phyloP scores from a whole-genome alignment of 257 asterid genomes.

The Plectranthus barbatus region DNA sequence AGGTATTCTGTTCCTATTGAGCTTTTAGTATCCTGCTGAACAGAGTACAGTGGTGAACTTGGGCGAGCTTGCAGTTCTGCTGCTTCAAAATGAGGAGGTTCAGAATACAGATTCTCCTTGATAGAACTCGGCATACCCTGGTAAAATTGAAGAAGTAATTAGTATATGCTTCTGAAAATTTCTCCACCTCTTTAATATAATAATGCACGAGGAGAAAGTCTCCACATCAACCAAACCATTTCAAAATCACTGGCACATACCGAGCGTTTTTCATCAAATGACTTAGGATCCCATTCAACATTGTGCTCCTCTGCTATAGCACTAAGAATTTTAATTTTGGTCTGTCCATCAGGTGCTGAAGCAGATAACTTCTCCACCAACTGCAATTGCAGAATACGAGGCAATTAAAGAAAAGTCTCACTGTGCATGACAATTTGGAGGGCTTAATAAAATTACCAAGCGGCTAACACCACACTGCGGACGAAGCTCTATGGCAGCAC shows the following conservation, averaged over 20 bases:
- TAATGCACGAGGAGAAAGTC: slow-evolving; percentile 5
- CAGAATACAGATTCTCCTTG: slow-evolving; percentile 33
- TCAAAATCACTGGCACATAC: slow-evolving; percentile 51
- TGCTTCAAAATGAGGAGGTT: slow-evolving; percentile 27
- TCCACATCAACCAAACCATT: slow-evolving; percentile 23
- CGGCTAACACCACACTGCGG: slow-evolving; percentile 95
- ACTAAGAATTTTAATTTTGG: slow-evolving; percentile 55
- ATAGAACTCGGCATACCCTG: slow-evolving; percentile 60
- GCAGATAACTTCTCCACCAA: slow-evolving; percentile 90
- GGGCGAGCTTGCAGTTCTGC: slow-evolving; percentile 30
- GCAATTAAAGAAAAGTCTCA: slow-evolving; percentile 1
- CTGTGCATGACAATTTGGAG: not conserved
- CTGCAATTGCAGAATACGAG: slow-evolving; percentile 38
- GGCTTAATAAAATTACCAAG: slow-evolving; percentile 39
- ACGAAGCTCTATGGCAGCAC: slow-evolving; percentile 80
- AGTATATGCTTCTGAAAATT: not conserved
- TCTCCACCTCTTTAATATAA: not conserved
- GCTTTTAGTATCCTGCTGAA: slow-evolving; percentile 31
- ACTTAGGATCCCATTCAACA: slow-evolving; percentile 67
- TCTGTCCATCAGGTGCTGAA: slow-evolving; percentile 65
- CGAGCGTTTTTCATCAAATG: slow-evolving; percentile 40
- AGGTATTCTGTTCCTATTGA: slow-evolving; percentile 29
- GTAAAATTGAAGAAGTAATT: slow-evolving; percentile 15
- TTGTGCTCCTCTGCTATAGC: slow-evolving; percentile 79
- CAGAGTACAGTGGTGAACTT: slow-evolving; percentile 21